phyloP scores from a whole-genome alignment of 768 basidiomycete genomes.

The Chalciporus chontae region DNA sequence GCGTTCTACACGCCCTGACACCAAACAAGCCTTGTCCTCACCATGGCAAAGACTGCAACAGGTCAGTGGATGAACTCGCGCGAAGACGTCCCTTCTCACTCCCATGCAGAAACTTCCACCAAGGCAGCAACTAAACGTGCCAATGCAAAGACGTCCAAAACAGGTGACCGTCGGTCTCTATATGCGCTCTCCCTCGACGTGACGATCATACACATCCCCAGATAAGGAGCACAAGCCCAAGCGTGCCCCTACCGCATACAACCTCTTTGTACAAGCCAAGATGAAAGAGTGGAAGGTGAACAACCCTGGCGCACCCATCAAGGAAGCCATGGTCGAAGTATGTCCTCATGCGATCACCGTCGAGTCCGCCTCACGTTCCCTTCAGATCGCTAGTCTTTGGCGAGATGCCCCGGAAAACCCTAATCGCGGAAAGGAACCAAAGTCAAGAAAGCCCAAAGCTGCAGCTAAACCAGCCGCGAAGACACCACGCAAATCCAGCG shows the following conservation, averaged over 20 bases:
- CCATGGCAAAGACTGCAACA: conserved; percentile 52
- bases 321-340: conserved; percentile 52
- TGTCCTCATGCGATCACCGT: conserved; percentile 9
- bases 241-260: conserved; percentile 57
- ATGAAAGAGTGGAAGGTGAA: conserved; percentile 57
- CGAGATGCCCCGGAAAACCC: conserved; percentile 61
- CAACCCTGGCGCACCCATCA: conserved; percentile 43
- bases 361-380: conserved; percentile 3
- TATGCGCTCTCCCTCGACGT: background rate
- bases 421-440: conserved; percentile 52
- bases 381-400: conserved; percentile 56
- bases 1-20: background rate
- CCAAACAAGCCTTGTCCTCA: conserved; percentile 10
- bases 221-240: conserved; percentile 48
- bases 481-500: conserved; percentile 18
- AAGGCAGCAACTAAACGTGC: conserved; percentile 56
- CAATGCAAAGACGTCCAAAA: conserved; percentile 42
- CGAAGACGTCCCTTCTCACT: conserved; percentile 1
- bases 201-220: conserved; percentile 1
- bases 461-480: conserved; percentile 13
- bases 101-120: conserved; percentile 44
- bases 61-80: conserved; percentile 30
- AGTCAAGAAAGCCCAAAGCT: conserved; percentile 44
- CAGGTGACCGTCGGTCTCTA: conserved; percentile 29
- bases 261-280: conserved; percentile 51